A percentile compares a stretch with the other conserved stretches of the same genome.
Conservation (phyloP, 169 alveolate genomes). For the Toxoplasma gondii region DNA sequence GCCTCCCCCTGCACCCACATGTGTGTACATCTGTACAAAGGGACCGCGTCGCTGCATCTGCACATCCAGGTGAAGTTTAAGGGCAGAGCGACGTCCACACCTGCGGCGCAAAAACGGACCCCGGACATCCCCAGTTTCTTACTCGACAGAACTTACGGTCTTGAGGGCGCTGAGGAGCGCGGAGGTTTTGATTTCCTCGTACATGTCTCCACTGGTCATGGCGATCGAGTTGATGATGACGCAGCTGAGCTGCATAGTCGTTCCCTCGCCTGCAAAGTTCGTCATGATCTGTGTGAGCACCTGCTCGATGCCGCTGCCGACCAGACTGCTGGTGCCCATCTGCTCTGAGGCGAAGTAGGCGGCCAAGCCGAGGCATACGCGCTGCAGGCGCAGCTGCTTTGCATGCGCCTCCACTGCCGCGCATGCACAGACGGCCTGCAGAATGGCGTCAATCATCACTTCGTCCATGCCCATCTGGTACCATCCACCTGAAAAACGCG, state of each 20-base stretch:
- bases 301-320: conserved; percentile 72
- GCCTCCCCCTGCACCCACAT: too few species aligned
- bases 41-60: too few species aligned
- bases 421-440: conserved; percentile 71
- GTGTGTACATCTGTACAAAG: too few species aligned
- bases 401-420: conserved; percentile 76
- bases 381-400: conserved; percentile 78
- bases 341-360: conserved; percentile 77
- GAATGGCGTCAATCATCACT: conserved; percentile 71
- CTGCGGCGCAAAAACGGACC: too few species aligned
- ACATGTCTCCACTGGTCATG: conserved; percentile 71
- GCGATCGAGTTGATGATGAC: conserved; percentile 66
- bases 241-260: conserved; percentile 63
- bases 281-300: conserved; percentile 73
- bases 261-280: conserved; percentile 72
- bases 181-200: conserved; percentile 61
- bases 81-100: too few species aligned
- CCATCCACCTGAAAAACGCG: conserved; percentile 65
- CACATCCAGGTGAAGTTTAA: too few species aligned
- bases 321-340: conserved; percentile 75
- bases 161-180: conserved; percentile 65
- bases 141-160: conserved; percentile 43
- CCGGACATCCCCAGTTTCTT: too few species aligned
- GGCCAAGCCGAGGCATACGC: conserved; percentile 76
- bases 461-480: conserved; percentile 72